These are phyloP conservation scores for Tetradesmus obliquus DNA, from an alignment of 139 green algal species.

Conservation along the genomic window DNA sequence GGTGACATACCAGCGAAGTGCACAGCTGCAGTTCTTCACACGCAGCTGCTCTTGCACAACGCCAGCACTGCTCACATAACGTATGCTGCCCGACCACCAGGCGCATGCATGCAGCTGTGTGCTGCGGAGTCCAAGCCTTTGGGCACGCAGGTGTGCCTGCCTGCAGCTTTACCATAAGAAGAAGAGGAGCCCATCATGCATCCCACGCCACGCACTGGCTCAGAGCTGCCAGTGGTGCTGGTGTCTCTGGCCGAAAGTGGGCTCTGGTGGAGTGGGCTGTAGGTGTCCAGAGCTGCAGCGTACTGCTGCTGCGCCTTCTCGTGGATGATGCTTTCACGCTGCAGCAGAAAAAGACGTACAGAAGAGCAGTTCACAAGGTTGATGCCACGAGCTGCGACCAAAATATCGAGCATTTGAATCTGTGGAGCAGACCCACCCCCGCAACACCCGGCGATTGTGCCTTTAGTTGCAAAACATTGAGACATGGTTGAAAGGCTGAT, in stretches of 20 bases:
- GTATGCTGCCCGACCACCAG: neutral
- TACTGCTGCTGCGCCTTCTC: neutral
- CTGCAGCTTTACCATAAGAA: neutral
- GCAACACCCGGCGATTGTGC: too few species aligned
- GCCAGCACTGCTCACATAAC: neutral
- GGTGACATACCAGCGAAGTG: too few species aligned
- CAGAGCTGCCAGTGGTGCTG: neutral
- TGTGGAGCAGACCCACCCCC: too few species aligned
- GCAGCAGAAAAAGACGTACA: neutral
- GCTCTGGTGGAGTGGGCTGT: neutral
- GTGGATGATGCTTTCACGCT: neutral
- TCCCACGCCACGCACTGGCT: neutral
- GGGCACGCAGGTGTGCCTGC: neutral
- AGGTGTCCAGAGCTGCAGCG: neutral
- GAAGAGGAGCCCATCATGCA: neutral
- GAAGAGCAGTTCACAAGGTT: neutral
- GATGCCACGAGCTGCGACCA: too few species aligned
- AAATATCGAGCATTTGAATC: too few species aligned
- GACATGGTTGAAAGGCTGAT: too few species aligned
- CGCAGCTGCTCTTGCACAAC: neutral
- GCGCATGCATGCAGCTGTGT: neutral
- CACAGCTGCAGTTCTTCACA: too few species aligned
- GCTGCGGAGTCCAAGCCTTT: neutral
- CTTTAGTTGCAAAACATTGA: too few species aligned
- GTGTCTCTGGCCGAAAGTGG: neutral